phyloP scores from a whole-genome alignment of 768 basidiomycete genomes.

The Hydnomerulius pinastri region DNA sequence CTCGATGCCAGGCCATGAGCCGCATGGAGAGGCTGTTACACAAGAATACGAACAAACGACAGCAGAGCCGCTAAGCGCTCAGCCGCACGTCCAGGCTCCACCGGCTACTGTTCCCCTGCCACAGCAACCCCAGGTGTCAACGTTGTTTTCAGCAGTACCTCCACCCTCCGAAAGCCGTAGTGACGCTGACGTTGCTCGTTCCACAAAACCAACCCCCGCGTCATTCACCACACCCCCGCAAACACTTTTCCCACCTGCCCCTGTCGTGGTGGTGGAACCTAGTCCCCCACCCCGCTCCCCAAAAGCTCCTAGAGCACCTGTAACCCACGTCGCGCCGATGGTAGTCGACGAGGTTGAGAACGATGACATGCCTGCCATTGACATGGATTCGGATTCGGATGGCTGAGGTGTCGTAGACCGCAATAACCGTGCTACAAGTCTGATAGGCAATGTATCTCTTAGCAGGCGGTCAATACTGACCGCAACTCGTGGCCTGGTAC shows the following conservation, averaged over 20 bases:
- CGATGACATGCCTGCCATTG: conserved; percentile 78
- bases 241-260: not conserved
- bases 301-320: conserved; percentile 5
- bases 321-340: conserved; percentile 9
- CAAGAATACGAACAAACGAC: conserved; percentile 2
- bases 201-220: not conserved
- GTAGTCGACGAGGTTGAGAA: conserved; percentile 50
- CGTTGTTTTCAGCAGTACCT: not conserved
- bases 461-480: not conserved
- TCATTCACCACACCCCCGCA: not conserved
- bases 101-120: not conserved
- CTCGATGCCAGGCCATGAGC: conserved; percentile 28
- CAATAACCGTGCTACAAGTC: not conserved
- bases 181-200: not conserved
- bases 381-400: conserved; percentile 82
- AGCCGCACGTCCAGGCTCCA: not conserved
- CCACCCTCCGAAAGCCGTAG: conserved; percentile 3
- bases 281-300: not conserved
- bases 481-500: not conserved
- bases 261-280: not conserved
- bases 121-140: not conserved
- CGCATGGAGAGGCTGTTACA: not conserved
- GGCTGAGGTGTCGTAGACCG: conserved; percentile 6
- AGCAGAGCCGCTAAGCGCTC: conserved; percentile 1
- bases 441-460: not conserved